Conservation (phyloP, 2,329 filamentous ascomycete species). For the Penicillium sclerotigenum region DNA sequence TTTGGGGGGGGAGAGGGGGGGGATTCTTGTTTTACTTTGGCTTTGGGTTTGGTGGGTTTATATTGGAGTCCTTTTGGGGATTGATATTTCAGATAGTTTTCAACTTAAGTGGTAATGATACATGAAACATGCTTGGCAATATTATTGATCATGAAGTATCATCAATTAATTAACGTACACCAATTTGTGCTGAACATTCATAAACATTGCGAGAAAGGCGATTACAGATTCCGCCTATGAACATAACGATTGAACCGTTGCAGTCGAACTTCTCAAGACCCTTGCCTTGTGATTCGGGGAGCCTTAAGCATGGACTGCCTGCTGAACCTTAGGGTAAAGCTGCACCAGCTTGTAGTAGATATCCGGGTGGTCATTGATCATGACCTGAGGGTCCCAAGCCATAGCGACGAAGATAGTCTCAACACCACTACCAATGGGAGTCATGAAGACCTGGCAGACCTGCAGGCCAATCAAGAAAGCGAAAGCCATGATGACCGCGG, state of each 20-base stretch:
- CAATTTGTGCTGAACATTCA: background rate
- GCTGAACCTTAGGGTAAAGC: constrained; percentile 80
- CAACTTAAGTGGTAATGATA: constrained; percentile 16
- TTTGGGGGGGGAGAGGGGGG: no score
- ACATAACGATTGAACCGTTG: background rate
- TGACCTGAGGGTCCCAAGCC: constrained; percentile 62
- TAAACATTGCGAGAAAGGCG: background rate
- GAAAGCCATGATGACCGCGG: constrained; percentile 76
- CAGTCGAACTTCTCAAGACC: background rate
- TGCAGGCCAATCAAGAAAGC: constrained; percentile 87
- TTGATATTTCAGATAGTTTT: background rate
- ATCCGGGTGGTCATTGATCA: constrained; percentile 77
- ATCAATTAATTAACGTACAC: background rate
- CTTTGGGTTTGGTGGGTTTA: background rate
- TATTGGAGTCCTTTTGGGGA: background rate
- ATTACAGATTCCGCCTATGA: background rate
- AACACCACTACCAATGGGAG: constrained; percentile 81
- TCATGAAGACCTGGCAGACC: constrained; percentile 84
- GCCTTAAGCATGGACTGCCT: constrained; percentile 66
- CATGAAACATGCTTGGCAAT: constrained; percentile 11
- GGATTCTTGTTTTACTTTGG: background rate
- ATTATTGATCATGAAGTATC: background rate
- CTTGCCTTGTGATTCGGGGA: background rate
- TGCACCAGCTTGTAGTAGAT: constrained; percentile 74
- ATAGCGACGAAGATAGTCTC: constrained; percentile 86